Conservation (phyloP, 148 eudicot genomes). For the Hydrangea macrophylla region DNA sequence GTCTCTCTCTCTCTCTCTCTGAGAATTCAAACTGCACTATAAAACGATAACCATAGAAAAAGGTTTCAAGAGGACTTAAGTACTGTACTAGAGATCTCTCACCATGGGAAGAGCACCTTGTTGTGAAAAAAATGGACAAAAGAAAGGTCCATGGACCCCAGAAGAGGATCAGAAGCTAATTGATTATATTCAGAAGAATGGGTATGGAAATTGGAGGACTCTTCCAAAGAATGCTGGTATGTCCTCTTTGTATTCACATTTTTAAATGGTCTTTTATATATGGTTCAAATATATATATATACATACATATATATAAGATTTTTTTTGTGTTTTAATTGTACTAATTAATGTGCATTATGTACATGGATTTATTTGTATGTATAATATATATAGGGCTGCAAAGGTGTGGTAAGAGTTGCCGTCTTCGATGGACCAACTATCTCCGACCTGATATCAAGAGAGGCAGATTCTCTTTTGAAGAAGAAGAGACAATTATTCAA, state of each 20-base stretch:
- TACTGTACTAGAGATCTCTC: not conserved
- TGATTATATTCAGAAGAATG: constrained; percentile 75
- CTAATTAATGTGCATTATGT: not conserved
- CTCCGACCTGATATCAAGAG: constrained; percentile 94
- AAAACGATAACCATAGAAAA: not conserved
- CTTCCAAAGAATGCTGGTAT: constrained; percentile 97
- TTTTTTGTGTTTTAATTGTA: no score
- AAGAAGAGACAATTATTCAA: constrained; percentile 90
- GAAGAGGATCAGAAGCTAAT: constrained; percentile 88
- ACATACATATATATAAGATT: not conserved
- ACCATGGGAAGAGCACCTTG: constrained; percentile 94
- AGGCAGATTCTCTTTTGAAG: constrained; percentile 85
- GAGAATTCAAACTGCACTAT: not conserved
- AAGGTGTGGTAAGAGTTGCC: constrained; percentile 97
- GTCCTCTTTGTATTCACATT: not conserved
- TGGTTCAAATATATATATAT: not conserved
- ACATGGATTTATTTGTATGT: constrained; percentile 29
- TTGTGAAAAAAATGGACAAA: constrained; percentile 89
- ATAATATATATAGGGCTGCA: constrained; percentile 49
- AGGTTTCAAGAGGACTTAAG: not conserved
- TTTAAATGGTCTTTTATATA: not conserved
- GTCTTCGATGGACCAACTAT: constrained; percentile 93
- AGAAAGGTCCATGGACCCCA: constrained; percentile 96
- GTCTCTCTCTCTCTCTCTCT: constrained; percentile 15
- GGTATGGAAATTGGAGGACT: constrained; percentile 93